Percentiles rank a stretch among this genome's conserved stretches.
These are phyloP conservation scores for Sordariomycetes sp. DNA, from an alignment of 2,329 filamentous ascomycete species.

Conservation along the genomic window DNA sequence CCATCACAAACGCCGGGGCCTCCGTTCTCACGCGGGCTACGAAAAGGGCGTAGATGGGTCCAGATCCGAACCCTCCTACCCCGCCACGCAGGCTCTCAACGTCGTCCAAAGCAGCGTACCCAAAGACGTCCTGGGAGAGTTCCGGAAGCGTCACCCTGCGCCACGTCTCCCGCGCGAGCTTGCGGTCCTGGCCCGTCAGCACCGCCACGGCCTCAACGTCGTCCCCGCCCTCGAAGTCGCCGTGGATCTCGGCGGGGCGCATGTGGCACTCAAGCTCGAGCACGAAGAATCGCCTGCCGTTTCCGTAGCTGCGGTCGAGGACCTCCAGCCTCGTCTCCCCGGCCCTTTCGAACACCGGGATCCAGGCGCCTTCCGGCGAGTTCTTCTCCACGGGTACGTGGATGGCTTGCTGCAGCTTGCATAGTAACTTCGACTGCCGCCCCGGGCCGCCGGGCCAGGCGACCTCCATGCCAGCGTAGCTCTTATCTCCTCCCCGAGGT, in stretches of 20 bases:
- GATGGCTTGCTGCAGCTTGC: too few relatives aligned
- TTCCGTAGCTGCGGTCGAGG: not conserved
- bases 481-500: not conserved
- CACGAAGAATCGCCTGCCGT: not conserved
- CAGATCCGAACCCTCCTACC: not conserved
- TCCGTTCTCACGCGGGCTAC: not conserved
- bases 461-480: not conserved
- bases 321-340: too few relatives aligned
- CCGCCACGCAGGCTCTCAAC: not conserved
- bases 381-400: too few relatives aligned
- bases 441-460: not conserved
- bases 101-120: not conserved
- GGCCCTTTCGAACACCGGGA: too few relatives aligned
- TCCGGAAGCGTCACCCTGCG: not conserved
- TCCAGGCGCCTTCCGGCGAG: too few relatives aligned
- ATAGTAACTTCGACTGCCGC: not conserved
- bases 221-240: not conserved
- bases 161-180: not conserved
- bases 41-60: not conserved
- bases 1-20: not conserved
- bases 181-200: not conserved
- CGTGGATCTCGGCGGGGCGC: not conserved
- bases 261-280: not conserved
- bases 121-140: not conserved
- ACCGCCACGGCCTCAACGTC: not conserved